These are phyloP conservation scores for Fragaria iinumae DNA, from an alignment of 306 rosid genomes.

Conservation along the genomic window DNA sequence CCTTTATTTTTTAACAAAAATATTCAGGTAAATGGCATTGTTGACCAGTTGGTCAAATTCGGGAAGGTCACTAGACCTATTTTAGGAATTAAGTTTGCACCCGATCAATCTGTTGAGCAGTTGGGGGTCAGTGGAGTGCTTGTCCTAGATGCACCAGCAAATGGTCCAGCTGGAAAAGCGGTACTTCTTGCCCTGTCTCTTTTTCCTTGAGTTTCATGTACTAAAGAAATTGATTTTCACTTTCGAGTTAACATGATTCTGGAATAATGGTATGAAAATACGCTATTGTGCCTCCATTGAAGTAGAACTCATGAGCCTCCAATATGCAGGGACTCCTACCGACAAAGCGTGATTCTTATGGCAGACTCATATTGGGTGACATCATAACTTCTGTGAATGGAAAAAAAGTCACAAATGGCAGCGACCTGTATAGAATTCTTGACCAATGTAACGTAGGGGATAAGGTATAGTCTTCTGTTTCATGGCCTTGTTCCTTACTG, in stretches of 20 bases:
- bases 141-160: slow-evolving; percentile 86
- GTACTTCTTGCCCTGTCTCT: slow-evolving; percentile 35
- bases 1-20: background rate
- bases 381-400: slow-evolving; percentile 91
- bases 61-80: slow-evolving; percentile 99
- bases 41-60: slow-evolving; percentile 86
- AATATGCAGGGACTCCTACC: slow-evolving; percentile 71
- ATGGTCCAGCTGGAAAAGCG: slow-evolving; percentile 98
- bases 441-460: slow-evolving; percentile 98
- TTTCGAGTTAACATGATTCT: slow-evolving; percentile 9
- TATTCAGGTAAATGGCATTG: slow-evolving; percentile 85
- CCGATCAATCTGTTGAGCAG: slow-evolving; percentile 98
- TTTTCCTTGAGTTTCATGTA: background rate
- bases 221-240: slow-evolving; percentile 1
- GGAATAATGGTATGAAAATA: background rate
- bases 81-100: slow-evolving; percentile 97
- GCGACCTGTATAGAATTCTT: slow-evolving; percentile 95
- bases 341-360: slow-evolving; percentile 90
- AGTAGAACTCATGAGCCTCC: slow-evolving; percentile 16
- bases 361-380: slow-evolving; percentile 94
- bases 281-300: background rate
- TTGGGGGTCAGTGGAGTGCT: slow-evolving; percentile 96
- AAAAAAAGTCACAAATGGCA: slow-evolving; percentile 74
- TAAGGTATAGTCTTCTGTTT: slow-evolving; percentile 43
- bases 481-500: background rate